Evolutionary conservation across 257 asterid genomes (phyloP), one percentile per base, ranked within the genome.

Genomic region (Oldenlandia corymbosa): DNA sequence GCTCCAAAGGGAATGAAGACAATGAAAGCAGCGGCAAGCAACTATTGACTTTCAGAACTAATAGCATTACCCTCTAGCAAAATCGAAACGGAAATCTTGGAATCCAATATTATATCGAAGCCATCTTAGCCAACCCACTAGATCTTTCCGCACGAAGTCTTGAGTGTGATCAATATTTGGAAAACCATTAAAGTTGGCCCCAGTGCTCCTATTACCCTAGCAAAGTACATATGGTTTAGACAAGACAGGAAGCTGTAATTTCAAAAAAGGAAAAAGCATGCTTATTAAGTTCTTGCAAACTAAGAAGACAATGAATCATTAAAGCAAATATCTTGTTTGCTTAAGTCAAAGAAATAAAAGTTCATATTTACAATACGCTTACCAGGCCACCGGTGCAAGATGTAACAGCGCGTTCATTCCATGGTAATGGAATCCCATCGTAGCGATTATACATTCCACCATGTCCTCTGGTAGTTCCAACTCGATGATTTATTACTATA

Each of bases 51-150:
- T 34, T 17, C n/a, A 7, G 5, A 28, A 13, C 4, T n/a, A n/a
- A 43, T 31, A 28, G 28, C 11, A 59, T 48, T 86, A 92, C 98
- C 98, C 99, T 87, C 72, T 78, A 7, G 94, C 94, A 73, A 92
- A 92, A 83, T 92, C 97, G 67, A 92, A 92, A 45, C 99, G 97
- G 64, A 89, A 89, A 80, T 92, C 99, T 80, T 92, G 95, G 85
- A 92, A 92, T 68, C 96, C 99, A 50, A 82, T 71, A 64, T 78
- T 52, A 50, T 81, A 65, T 2, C 87, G 83, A 58, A 92, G 76
- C 99, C 99, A 92, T 34, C 63, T 73, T 31, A 89, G 92, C 99
- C 99, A 92, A 50, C 72, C 76, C 28, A 43, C 69, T 27, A 92
- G 80, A 84, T 89, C 98, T 77, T 84, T 92, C 72, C 96, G 75